A percentile compares a stretch with the other conserved stretches of the same genome.
Evolutionary conservation across 148 eudicot genomes (phyloP).

Genomic region (Arctostaphylos glauca): DNA sequence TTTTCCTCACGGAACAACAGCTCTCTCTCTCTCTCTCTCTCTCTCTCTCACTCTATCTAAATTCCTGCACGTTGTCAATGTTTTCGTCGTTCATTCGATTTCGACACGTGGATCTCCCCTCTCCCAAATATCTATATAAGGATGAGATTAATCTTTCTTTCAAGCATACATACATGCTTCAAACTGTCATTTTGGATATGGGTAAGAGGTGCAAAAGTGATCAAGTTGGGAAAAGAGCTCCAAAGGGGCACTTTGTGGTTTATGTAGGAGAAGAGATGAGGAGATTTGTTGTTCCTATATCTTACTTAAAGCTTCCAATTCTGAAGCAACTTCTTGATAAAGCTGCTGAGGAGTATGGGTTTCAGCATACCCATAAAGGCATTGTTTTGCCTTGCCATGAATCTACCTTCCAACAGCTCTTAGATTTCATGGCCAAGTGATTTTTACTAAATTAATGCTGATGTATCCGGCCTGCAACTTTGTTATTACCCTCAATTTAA

Average conservation of each 20-base stretch:
- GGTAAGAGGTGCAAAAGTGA: background rate
- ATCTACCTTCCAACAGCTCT: conserved; percentile 29
- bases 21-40: background rate
- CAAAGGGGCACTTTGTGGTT: conserved; percentile 70
- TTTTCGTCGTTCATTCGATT: background rate
- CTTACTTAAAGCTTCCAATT: conserved; percentile 33
- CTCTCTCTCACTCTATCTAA: background rate
- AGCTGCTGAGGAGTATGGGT: conserved; percentile 59
- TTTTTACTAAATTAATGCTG: background rate
- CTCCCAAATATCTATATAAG: background rate
- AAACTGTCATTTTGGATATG: background rate
- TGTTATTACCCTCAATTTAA: no score
- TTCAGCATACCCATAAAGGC: conserved; percentile 20
- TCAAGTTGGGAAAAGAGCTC: conserved; percentile 25
- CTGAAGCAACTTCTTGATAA: conserved; percentile 46
- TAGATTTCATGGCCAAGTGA: conserved; percentile 10
- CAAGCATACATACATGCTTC: background rate
- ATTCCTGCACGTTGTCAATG: background rate
- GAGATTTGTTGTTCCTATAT: conserved; percentile 48
- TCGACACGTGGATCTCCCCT: background rate
- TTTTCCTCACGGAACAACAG: background rate
- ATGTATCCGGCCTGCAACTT: no score
- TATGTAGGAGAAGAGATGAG: conserved; percentile 51
- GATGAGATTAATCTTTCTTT: background rate
- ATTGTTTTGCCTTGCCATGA: conserved; percentile 61